Evolutionary conservation across 2,329 filamentous ascomycete genomes (phyloP).

Genomic region (Xylaria sp.): DNA sequence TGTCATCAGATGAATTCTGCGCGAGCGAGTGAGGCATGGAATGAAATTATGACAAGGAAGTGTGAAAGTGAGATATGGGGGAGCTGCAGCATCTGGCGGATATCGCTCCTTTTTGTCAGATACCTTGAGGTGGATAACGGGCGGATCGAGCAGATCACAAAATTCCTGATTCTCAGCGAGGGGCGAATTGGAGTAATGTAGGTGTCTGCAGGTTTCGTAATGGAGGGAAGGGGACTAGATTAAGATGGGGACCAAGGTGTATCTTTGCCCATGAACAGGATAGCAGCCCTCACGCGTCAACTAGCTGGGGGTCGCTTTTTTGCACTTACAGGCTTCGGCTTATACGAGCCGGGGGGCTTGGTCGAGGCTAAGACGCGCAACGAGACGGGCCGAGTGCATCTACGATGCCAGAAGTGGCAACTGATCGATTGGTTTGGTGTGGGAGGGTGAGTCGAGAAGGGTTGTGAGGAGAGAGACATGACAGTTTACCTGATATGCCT

Average conservation of each 20-base stretch:
- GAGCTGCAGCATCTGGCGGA: constrained; percentile 12
- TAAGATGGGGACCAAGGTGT: constrained; percentile 15
- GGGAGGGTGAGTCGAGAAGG: constrained; percentile 21
- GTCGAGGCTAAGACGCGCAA: constrained; percentile 28
- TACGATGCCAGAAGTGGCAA: constrained; percentile 26
- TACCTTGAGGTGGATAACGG: constrained; percentile 3
- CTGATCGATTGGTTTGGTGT: constrained; percentile 22
- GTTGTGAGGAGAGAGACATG: constrained; percentile 5
- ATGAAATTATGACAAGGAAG: constrained; percentile 1
- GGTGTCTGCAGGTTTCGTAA: constrained; percentile 20
- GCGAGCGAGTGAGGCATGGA: not conserved
- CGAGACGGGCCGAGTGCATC: constrained; percentile 30
- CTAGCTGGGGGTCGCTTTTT: constrained; percentile 12
- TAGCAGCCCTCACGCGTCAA: constrained; percentile 16
- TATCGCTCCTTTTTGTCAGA: constrained; percentile 21
- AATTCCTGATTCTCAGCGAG: constrained; percentile 15
- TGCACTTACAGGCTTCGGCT: constrained; percentile 21
- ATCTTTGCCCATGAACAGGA: constrained; percentile 13
- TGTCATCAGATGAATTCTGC: not conserved
- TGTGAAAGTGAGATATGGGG: constrained; percentile 5
- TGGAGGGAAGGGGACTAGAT: constrained; percentile 8
- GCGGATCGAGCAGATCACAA: not conserved
- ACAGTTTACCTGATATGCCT: not conserved
- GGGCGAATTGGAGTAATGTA: constrained; percentile 27
- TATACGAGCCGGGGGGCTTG: constrained; percentile 27